phyloP scores from a whole-genome alignment of 495 filamentous ascomycete species.

The Terfezia boudieri region DNA sequence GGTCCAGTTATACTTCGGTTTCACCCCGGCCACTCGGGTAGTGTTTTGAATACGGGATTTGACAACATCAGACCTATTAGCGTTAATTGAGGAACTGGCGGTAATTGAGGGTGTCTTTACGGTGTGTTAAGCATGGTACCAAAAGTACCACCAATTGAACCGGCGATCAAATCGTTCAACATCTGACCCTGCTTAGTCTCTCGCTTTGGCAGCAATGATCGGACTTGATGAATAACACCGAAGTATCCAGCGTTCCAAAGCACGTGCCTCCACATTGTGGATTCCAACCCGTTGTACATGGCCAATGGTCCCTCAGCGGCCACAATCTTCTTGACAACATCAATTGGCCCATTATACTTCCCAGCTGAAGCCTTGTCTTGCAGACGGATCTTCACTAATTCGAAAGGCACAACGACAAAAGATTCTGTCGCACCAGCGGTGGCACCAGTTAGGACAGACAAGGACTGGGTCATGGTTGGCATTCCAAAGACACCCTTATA shows the following conservation, averaged over 20 bases:
- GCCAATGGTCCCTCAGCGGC: conserved; percentile 63
- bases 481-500: conserved; percentile 67
- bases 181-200: conserved; percentile 63
- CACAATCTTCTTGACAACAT: conserved; percentile 69
- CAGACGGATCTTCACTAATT: conserved; percentile 87
- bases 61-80: conserved; percentile 58
- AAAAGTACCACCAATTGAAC: conserved; percentile 67
- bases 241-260: conserved; percentile 98
- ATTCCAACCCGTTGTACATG: conserved; percentile 91
- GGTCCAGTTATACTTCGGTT: conserved; percentile 95
- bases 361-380: conserved; percentile 87
- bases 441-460: conserved; percentile 80
- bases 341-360: conserved; percentile 85
- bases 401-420: conserved; percentile 88
- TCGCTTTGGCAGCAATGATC: conserved; percentile 51
- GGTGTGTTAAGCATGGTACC: conserved; percentile 92
- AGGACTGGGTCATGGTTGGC: conserved; percentile 65
- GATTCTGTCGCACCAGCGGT: conserved; percentile 88
- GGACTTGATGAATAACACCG: conserved; percentile 92
- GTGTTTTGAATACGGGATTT: conserved; percentile 95
- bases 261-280: conserved; percentile 88
- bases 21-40: conserved; percentile 49
- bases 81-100: background rate
- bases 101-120: background rate
- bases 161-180: conserved; percentile 67